These are phyloP conservation scores for Shiraia sp. DNA, from an alignment of 2,329 filamentous ascomycete species.

Conservation along the genomic window DNA sequence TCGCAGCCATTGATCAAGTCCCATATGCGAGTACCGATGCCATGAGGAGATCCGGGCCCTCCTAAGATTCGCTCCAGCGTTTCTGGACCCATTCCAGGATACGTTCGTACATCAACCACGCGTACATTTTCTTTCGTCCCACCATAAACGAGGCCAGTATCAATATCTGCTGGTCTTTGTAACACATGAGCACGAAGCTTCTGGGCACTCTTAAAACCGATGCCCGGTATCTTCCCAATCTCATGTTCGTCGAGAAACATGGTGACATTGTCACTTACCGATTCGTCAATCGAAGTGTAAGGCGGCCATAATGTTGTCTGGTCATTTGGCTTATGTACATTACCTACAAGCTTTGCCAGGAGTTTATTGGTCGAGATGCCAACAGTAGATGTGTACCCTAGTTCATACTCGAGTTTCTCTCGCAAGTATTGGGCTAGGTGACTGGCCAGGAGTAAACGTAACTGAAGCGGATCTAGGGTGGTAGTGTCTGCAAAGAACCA, in stretches of 20 bases:
- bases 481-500: constrained; percentile 17
- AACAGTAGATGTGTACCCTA: constrained; percentile 84
- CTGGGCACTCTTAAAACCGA: constrained; percentile 78
- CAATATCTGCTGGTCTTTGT: constrained; percentile 49
- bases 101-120: constrained; percentile 66
- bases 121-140: constrained; percentile 61
- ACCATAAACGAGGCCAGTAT: constrained; percentile 53
- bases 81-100: constrained; percentile 65
- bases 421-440: constrained; percentile 80
- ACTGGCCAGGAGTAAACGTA: constrained; percentile 75
- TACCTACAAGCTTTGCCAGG: constrained; percentile 82
- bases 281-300: constrained; percentile 45
- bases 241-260: constrained; percentile 75
- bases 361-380: constrained; percentile 88
- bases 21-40: constrained; percentile 76
- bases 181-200: constrained; percentile 66
- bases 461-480: constrained; percentile 45
- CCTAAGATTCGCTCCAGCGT: constrained; percentile 70
- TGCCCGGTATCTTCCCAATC: constrained; percentile 80
- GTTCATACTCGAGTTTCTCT: constrained; percentile 70
- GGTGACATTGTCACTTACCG: constrained; percentile 55
- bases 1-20: constrained; percentile 80
- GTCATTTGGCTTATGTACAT: constrained; percentile 80
- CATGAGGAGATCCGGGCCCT: constrained; percentile 70
- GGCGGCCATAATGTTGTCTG: constrained; percentile 83